phyloP scores from a whole-genome alignment of 2,329 filamentous ascomycete species.

The Pseudocercospora pini-densiflorae region DNA sequence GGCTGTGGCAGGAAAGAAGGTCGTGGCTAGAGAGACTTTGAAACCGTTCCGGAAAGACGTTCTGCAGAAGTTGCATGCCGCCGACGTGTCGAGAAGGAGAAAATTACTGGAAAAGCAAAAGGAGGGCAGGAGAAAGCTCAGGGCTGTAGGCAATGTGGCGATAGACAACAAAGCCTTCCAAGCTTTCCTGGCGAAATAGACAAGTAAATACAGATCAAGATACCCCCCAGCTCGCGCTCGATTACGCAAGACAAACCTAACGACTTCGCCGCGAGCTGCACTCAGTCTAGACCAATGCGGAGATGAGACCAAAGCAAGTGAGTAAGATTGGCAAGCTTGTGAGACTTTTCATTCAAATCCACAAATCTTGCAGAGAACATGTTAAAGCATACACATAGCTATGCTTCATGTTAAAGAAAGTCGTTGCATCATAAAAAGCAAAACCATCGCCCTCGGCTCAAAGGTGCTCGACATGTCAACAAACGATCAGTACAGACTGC shows the following conservation, averaged over 20 bases:
- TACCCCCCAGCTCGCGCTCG: neutral
- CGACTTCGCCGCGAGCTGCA: neutral
- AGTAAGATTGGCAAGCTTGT: too few relatives aligned
- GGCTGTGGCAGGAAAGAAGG: conserved; percentile 77
- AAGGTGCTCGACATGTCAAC: too few relatives aligned
- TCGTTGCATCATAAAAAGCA: too few relatives aligned
- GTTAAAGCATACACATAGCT: too few relatives aligned
- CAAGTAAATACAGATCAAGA: neutral
- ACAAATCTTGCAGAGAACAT: too few relatives aligned
- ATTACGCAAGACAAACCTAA: neutral
- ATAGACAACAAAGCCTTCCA: conserved; percentile 97
- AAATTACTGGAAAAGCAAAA: conserved; percentile 98
- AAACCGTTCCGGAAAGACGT: conserved; percentile 98
- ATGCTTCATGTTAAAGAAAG: too few relatives aligned
- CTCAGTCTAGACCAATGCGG: too few relatives aligned
- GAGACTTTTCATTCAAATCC: too few relatives aligned
- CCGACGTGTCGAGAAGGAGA: conserved; percentile 77
- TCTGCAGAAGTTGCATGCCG: conserved; percentile 87
- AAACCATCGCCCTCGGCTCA: too few relatives aligned
- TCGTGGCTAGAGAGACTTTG: conserved; percentile 90
- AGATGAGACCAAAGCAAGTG: too few relatives aligned
- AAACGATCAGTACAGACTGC: too few relatives aligned
- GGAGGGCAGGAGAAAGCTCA: conserved; percentile 85
- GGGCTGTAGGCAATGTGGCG: conserved; percentile 83
- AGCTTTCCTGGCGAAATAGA: conserved; percentile 80